Conservation (phyloP, 2,329 filamentous ascomycete genomes). For the Tolypocladium amazonense region DNA sequence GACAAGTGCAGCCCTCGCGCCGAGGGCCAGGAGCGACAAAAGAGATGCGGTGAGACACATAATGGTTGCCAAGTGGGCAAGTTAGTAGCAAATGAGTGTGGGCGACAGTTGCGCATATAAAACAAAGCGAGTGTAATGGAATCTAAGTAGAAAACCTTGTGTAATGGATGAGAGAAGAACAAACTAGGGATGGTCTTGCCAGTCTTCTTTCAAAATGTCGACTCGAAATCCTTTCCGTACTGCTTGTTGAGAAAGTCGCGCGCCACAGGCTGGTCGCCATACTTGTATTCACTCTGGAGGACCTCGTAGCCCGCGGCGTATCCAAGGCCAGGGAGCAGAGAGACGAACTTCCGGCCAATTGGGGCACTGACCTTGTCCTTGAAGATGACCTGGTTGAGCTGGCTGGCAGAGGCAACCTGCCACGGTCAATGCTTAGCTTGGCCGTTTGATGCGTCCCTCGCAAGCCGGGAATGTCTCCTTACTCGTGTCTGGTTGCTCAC, state of each 20-base stretch:
- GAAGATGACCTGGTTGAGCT: slow-evolving; percentile 89
- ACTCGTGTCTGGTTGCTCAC: slow-evolving; percentile 84
- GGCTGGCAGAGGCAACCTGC: slow-evolving; percentile 29
- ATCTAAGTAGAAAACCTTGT: too few species aligned
- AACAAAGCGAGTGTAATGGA: too few species aligned
- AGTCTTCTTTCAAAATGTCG: slow-evolving; percentile 87
- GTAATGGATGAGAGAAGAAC: too few species aligned
- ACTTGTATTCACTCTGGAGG: slow-evolving; percentile 96
- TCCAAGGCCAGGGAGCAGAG: slow-evolving; percentile 90
- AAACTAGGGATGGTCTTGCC: slow-evolving; percentile 76
- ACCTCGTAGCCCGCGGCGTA: slow-evolving; percentile 98
- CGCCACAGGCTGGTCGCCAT: slow-evolving; percentile 90
- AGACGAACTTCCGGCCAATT: slow-evolving; percentile 71
- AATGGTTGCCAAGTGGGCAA: too few species aligned
- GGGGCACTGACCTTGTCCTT: slow-evolving; percentile 72
- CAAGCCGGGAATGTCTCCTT: slow-evolving; percentile 28
- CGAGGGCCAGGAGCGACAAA: too few species aligned
- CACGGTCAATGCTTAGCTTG: slow-evolving; percentile 2
- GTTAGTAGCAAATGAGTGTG: too few species aligned
- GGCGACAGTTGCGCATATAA: too few species aligned
- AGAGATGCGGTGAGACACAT: too few species aligned
- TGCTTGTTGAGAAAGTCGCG: slow-evolving; percentile 77
- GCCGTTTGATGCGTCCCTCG: slow-evolving; percentile 7
- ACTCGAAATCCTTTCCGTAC: slow-evolving; percentile 76
- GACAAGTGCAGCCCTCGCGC: too few species aligned